Evolutionary conservation across 257 asterid species (phyloP).

Genomic region (Nicotiana attenuata): DNA sequence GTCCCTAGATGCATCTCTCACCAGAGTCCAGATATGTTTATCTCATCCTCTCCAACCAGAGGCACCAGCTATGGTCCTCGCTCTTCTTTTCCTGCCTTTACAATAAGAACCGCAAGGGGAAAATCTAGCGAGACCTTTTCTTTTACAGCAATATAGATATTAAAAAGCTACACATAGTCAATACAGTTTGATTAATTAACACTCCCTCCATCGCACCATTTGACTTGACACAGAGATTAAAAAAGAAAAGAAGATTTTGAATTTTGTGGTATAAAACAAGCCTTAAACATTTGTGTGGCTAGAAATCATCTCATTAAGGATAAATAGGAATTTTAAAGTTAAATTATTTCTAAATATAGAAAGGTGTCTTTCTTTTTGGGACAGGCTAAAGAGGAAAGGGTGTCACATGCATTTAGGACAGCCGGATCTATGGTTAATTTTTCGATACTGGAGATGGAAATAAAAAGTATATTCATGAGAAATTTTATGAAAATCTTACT

Average conservation of each 20-base stretch:
- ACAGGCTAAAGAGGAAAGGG: no score
- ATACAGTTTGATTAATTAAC: neutral
- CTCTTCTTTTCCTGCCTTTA: neutral
- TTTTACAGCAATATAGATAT: neutral
- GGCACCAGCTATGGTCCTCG: neutral
- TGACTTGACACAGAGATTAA: no score
- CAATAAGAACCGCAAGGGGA: neutral
- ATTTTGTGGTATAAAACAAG: no score
- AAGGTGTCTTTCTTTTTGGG: no score
- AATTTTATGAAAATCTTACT: slow-evolving; percentile 12
- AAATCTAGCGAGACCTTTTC: neutral
- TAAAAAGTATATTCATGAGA: neutral
- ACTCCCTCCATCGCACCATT: no score
- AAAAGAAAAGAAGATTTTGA: no score
- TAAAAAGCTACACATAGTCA: neutral
- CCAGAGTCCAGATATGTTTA: neutral
- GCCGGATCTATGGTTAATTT: neutral
- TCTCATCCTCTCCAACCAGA: neutral
- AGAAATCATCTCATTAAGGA: no score
- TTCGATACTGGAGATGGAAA: neutral
- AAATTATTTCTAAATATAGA: no score
- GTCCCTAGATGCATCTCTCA: neutral
- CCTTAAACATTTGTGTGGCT: no score
- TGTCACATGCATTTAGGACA: no score
- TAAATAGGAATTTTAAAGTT: no score